phyloP scores from a whole-genome alignment of 2,329 filamentous ascomycete species.

The Arthrobotrys entomopaga region DNA sequence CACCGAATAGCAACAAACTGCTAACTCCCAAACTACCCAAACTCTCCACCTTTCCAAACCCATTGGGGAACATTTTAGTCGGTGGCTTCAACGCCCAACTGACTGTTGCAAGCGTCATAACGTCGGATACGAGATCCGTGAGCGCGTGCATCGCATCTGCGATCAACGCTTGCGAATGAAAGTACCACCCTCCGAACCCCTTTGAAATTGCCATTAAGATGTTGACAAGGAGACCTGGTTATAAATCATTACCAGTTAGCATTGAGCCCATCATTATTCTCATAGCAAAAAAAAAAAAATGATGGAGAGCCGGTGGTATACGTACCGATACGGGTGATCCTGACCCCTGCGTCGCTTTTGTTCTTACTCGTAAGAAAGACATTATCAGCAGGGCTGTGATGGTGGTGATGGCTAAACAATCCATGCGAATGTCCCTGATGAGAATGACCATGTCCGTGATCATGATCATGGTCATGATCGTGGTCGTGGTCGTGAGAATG shows the following conservation, averaged over 20 bases:
- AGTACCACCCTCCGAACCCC: constrained; percentile 88
- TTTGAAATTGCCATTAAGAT: constrained; percentile 94
- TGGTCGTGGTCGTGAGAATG: constrained; percentile 61
- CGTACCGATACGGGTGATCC: constrained; percentile 79
- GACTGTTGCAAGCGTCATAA: constrained; percentile 92
- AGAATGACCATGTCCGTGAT: constrained; percentile 61
- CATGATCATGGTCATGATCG: constrained; percentile 58
- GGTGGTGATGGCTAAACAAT: constrained; percentile 70
- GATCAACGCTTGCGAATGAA: constrained; percentile 88
- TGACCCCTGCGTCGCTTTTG: constrained; percentile 90
- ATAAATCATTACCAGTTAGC: constrained; percentile 1
- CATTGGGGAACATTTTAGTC: constrained; percentile 82
- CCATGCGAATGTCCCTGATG: constrained; percentile 66
- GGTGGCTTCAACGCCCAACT: constrained; percentile 91
- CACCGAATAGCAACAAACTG: constrained; percentile 86
- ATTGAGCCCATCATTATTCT: not conserved
- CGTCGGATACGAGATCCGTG: constrained; percentile 92
- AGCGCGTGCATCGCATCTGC: constrained; percentile 96
- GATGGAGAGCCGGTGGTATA: not conserved
- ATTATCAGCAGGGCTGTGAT: constrained; percentile 84
- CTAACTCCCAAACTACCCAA: constrained; percentile 93
- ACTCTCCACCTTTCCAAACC: constrained; percentile 98
- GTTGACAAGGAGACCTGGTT: constrained; percentile 79
- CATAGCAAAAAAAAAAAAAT: not conserved
- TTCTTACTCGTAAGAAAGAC: constrained; percentile 81